Evolutionary conservation across 2,329 filamentous ascomycete species (phyloP).

Genomic region (Endocalyx cinctus): DNA sequence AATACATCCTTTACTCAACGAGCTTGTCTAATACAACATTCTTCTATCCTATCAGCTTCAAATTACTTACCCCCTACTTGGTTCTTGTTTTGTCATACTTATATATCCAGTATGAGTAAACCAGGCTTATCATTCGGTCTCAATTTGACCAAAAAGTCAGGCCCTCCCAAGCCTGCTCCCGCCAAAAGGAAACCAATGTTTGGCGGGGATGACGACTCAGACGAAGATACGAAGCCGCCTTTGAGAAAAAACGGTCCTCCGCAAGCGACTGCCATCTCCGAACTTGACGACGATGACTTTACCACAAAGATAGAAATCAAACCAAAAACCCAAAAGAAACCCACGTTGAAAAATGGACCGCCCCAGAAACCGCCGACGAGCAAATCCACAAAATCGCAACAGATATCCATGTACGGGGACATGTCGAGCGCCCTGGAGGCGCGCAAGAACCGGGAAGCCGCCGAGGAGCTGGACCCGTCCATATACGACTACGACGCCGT

Average conservation of each 20-base stretch:
- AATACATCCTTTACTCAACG: too few species aligned
- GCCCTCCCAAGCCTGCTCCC: conserved; percentile 43
- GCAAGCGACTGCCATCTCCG: conserved; percentile 54
- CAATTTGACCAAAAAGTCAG: conserved; percentile 55
- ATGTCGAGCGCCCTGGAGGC: conserved; percentile 62
- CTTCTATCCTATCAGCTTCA: too few species aligned
- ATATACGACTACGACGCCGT: conserved; percentile 85
- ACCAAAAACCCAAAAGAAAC: conserved; percentile 25
- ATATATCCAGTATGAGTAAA: conserved; percentile 29
- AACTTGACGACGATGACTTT: conserved; percentile 54
- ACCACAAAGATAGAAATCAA: conserved; percentile 21
- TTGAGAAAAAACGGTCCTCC: conserved; percentile 28
- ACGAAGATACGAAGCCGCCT: conserved; percentile 38
- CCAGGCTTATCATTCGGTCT: conserved; percentile 50
- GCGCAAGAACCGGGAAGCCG: conserved; percentile 59
- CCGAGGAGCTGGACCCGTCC: conserved; percentile 62
- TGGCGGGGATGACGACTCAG: conserved; percentile 51
- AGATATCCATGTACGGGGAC: conserved; percentile 55
- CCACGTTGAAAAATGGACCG: conserved; percentile 21
- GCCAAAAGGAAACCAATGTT: conserved; percentile 53
- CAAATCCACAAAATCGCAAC: conserved; percentile 37
- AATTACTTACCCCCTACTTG: too few species aligned
- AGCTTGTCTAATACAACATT: too few species aligned
- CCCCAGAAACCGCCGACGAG: conserved; percentile 38
- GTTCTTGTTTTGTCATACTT: too few species aligned